phyloP scores from a whole-genome alignment of 169 alveolate species.

The Plasmodium fragile region DNA sequence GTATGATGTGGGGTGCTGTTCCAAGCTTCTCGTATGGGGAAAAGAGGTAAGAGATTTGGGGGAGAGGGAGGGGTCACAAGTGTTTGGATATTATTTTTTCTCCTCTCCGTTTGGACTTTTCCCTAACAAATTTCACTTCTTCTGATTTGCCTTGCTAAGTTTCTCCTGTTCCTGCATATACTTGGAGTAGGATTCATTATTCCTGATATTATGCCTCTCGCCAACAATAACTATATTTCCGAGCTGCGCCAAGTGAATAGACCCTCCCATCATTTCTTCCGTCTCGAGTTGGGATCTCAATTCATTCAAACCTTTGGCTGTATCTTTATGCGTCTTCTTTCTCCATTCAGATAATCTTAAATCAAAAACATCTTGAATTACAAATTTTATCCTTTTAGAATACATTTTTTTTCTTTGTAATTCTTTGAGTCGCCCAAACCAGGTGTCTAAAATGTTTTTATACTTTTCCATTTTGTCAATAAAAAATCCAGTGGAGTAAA shows the following conservation, averaged over 20 bases:
- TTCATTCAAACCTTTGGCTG: conserved; percentile 92
- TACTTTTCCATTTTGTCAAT: conserved; percentile 90
- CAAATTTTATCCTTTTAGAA: conserved; percentile 91
- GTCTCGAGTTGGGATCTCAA: conserved; percentile 90
- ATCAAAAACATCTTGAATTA: conserved; percentile 92
- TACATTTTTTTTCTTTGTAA: conserved; percentile 85
- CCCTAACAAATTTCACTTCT: conserved; percentile 48
- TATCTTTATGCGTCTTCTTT: conserved; percentile 91
- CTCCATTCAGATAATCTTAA: conserved; percentile 93
- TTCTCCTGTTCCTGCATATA: conserved; percentile 87
- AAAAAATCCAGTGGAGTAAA: conserved; percentile 91
- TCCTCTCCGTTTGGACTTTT: background rate
- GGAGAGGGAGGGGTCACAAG: background rate
- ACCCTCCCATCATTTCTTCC: conserved; percentile 93
- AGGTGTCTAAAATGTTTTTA: conserved; percentile 90
- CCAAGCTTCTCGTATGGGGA: background rate
- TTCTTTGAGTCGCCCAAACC: conserved; percentile 93
- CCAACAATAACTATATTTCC: conserved; percentile 93
- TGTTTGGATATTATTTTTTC: background rate
- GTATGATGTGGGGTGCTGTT: background rate
- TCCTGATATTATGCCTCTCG: conserved; percentile 88
- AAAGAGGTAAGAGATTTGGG: background rate
- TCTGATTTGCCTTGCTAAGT: conserved; percentile 58
- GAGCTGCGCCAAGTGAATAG: conserved; percentile 92
- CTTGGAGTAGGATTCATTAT: conserved; percentile 86